phyloP scores from a whole-genome alignment of 306 rosid species.

The Lathyrus oleraceus region DNA sequence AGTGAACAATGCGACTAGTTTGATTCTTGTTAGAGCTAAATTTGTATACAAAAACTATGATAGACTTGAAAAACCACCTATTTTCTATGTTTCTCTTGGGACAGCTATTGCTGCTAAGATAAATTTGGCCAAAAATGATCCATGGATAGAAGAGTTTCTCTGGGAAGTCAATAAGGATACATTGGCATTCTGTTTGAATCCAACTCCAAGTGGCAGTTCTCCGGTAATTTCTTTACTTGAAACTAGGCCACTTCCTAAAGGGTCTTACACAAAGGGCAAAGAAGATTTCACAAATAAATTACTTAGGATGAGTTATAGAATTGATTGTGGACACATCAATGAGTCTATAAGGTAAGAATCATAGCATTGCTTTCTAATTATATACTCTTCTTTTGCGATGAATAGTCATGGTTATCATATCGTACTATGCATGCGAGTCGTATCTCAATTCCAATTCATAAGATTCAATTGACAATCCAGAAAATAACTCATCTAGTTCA shows the following conservation, averaged over 20 bases:
- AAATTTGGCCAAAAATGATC: constrained; percentile 62
- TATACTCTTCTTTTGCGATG: neutral
- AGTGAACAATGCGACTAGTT: constrained; percentile 47
- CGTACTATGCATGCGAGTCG: neutral
- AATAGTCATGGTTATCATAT: neutral
- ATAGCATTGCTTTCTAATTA: neutral
- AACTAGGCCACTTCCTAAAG: constrained; percentile 76
- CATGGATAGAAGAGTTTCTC: constrained; percentile 77
- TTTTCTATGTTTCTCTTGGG: constrained; percentile 76
- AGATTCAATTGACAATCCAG: neutral
- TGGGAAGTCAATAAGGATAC: constrained; percentile 67
- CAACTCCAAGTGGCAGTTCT: constrained; percentile 54
- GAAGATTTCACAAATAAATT: constrained; percentile 53
- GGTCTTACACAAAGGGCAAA: constrained; percentile 67
- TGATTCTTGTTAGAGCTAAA: constrained; percentile 75
- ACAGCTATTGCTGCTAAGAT: constrained; percentile 62
- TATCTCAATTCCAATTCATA: neutral
- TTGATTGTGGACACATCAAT: constrained; percentile 73
- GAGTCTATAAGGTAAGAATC: constrained; percentile 62
- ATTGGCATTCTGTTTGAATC: constrained; percentile 59
- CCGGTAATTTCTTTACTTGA: constrained; percentile 83
- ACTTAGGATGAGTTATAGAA: constrained; percentile 64
- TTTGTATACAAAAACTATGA: constrained; percentile 82
- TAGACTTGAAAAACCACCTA: constrained; percentile 67
- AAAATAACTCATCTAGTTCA: neutral